Base-by-base conservation (phyloP, 1,284 basidiomycete species). In the Malassezia cuniculi region DNA sequence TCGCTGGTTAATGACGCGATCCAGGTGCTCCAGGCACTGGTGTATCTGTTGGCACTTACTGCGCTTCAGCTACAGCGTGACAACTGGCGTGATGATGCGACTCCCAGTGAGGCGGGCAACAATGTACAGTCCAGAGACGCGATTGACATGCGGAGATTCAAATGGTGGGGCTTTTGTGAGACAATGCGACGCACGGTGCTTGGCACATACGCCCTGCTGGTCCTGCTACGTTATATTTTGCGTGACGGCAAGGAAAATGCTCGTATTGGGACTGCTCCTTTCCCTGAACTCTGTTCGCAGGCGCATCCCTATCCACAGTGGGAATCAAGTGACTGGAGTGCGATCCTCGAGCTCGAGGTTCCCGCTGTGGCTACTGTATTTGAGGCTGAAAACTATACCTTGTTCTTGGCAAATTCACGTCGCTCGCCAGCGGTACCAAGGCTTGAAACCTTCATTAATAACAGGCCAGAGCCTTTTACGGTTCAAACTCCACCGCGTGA, bases 101-200 rank as follows among this genome's bases (percentile, higher is more conserved):
- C 6, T 15, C 14, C 20, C 16, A 18, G 6, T 9, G 22, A n/a
- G 6, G 11, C 15, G 10, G 8, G 2, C 11, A 16, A 36, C 18
- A 24, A 12, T 4, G n/a, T n/a, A n/a, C n/a, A n/a, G n/a, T n/a
- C n/a, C n/a, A n/a, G n/a, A n/a, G n/a, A n/a, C n/a, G n/a, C n/a
- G n/a, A n/a, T n/a, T n/a, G 24, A 30, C 3, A 8, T 14, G 6
- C 18, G 19, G 3, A 20, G 27, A 7, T 45, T 39, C 16, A 12
- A 39, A 5, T 39, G 36, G 28, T 45, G 42, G 42, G 21, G 32
- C 11, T n/a, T 45, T 10, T 34, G 42, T 18, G 55, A 57, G 34
- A 47, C 55, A 11, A 36, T 57, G 41, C 47, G 52, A 3, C 41
- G 55, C 16, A 53, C 50, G 6, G 33, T 55, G 5, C 44, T 52